Base-by-base conservation (phyloP, 768 basidiomycete species). In the Tricholoma bakamatsutake region DNA sequence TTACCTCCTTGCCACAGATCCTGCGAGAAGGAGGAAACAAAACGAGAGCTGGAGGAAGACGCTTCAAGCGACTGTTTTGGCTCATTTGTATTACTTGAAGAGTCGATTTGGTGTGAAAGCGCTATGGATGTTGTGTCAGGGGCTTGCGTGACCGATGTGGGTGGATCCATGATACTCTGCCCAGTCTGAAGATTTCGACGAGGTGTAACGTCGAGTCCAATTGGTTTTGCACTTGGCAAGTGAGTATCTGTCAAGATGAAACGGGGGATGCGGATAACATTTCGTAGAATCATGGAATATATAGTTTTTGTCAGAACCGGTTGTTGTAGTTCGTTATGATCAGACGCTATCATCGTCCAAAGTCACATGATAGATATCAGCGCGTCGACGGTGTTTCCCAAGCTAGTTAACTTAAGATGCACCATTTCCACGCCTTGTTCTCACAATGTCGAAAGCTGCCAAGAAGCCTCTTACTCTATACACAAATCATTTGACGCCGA, bases 401-500 rank as follows among this genome's bases (percentile, higher is more conserved):
- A 30, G 13, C 7, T 5, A 17, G 35, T 7, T 10, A n/a, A n/a
- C n/a, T n/a, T n/a, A 45, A 18, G 9, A 33, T 34, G 21, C 53
- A 27, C 13, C 12, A 9, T 24, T 13, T 6, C 13, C 24, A 3
- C 30, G 27, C 13, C 27, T 13, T 2, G 27, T n/a, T 30, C 7
- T n/a, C 24, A 10, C 35, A 18, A 49, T 45, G 46, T 55, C 56
- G 37, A 21, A 54, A 5, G 17, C 56, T 18, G 15, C 39, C 5
- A 57, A 53, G 53, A 57, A 61, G 13, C 21, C 12, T 13, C 13
- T 65, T 40, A 60, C 54, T 8, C 39, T 65, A 5, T 60, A 59
- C 37, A 61, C 59, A 5, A 63, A 63, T 35, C 62, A 65, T 12
- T 56, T 65, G 15, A 54, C 64, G n/a, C 64, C 64, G 1, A 63